A percentile compares a stretch with the other conserved stretches of the same genome.
Conservation (phyloP, 2,329 filamentous ascomycete genomes). For the Talaromyces funiculosus region DNA sequence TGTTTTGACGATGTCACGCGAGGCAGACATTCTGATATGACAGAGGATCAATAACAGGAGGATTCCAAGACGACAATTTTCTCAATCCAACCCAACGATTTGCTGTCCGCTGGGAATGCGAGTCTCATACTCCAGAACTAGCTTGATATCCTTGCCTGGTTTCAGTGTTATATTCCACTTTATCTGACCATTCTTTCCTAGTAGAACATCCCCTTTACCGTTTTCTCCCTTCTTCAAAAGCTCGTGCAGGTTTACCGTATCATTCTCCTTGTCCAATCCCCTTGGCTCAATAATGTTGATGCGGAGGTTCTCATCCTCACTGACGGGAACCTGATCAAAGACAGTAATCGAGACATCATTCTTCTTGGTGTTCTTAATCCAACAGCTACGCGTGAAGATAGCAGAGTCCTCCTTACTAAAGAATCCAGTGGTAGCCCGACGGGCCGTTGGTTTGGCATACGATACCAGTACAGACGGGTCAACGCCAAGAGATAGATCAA, state of each 20-base stretch:
- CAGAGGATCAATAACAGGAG: not conserved
- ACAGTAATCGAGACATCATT: slow-evolving; percentile 23
- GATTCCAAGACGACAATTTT: not conserved
- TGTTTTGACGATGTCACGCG: not conserved
- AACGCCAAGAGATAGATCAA: slow-evolving; percentile 29
- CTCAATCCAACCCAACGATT: slow-evolving; percentile 11
- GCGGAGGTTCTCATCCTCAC: slow-evolving; percentile 27
- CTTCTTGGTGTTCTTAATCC: slow-evolving; percentile 29
- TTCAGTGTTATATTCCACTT: slow-evolving; percentile 55
- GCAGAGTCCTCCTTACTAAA: slow-evolving; percentile 28
- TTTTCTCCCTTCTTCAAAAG: slow-evolving; percentile 54
- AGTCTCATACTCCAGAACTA: slow-evolving; percentile 59
- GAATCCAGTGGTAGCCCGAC: slow-evolving; percentile 22
- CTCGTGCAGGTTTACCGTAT: slow-evolving; percentile 21
- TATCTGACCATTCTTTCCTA: slow-evolving; percentile 27
- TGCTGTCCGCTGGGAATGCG: slow-evolving; percentile 42
- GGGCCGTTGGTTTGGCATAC: slow-evolving; percentile 27
- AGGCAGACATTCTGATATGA: not conserved
- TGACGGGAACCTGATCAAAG: slow-evolving; percentile 30
- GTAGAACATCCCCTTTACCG: slow-evolving; percentile 5
- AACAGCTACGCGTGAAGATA: slow-evolving; percentile 26
- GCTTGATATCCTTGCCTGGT: slow-evolving; percentile 51
- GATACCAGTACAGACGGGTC: slow-evolving; percentile 28
- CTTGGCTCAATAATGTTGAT: slow-evolving; percentile 25
- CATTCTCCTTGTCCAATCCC: slow-evolving; percentile 24